These are phyloP conservation scores for Kwoniella shivajii DNA, from an alignment of 1,284 basidiomycete species.

Conservation along the genomic window DNA sequence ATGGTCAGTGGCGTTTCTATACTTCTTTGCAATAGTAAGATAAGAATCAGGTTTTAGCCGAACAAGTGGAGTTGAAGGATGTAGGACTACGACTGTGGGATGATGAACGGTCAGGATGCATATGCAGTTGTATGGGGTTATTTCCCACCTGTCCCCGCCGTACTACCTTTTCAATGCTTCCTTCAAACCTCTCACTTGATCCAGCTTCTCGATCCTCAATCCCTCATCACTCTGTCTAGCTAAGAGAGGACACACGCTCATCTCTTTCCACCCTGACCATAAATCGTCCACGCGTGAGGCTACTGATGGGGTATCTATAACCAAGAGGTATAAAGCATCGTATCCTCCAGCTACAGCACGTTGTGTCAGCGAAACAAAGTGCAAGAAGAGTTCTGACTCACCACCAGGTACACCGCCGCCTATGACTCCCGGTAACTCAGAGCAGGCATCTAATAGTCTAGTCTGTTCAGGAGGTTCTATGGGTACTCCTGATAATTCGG, in stretches of 20 bases:
- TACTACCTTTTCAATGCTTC: slow-evolving; percentile 37
- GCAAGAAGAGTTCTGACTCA: slow-evolving; percentile 22
- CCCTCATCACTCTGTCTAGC: slow-evolving; percentile 78
- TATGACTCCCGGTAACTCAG: slow-evolving; percentile 76
- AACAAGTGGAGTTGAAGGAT: too few relatives aligned
- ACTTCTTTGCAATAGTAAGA: too few relatives aligned
- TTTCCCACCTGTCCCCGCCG: neutral
- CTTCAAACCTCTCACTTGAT: slow-evolving; percentile 65
- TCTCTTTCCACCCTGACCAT: slow-evolving; percentile 72
- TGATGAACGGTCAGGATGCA: too few relatives aligned
- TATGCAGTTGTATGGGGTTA: too few relatives aligned
- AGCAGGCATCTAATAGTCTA: slow-evolving; percentile 76
- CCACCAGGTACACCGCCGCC: slow-evolving; percentile 96
- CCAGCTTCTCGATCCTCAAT: slow-evolving; percentile 65
- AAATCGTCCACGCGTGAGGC: slow-evolving; percentile 64
- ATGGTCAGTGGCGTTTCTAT: too few relatives aligned
- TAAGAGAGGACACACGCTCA: slow-evolving; percentile 77
- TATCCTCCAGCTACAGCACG: slow-evolving; percentile 81
- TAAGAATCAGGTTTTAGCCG: too few relatives aligned
- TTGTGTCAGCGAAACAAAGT: neutral
- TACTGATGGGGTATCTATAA: slow-evolving; percentile 61
- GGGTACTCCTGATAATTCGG: slow-evolving; percentile 73
- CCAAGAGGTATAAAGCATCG: slow-evolving; percentile 92
- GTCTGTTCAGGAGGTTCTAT: slow-evolving; percentile 94
- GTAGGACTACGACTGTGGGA: too few relatives aligned